Evolutionary conservation across 495 filamentous ascomycete genomes (phyloP).

Genomic region (Aspergillus sclerotiicarbonarius): DNA sequence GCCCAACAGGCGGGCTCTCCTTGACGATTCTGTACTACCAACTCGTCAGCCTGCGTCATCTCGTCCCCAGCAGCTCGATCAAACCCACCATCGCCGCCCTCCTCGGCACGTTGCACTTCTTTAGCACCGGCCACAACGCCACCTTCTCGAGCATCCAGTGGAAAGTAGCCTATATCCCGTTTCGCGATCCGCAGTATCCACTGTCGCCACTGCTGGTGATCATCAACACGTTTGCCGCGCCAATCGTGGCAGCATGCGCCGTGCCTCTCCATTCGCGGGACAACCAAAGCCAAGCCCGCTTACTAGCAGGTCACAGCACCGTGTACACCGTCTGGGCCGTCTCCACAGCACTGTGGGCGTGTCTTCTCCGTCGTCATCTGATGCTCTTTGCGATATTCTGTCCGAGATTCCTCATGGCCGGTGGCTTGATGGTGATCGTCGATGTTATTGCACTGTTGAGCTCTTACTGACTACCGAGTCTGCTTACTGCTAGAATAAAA

Average conservation of each 20-base stretch:
- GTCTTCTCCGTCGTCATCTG: slow-evolving; percentile 77
- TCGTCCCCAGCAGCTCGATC: slow-evolving; percentile 73
- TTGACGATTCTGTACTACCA: slow-evolving; percentile 75
- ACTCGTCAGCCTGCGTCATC: slow-evolving; percentile 77
- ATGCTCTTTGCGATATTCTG: slow-evolving; percentile 94
- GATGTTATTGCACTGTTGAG: slow-evolving; percentile 41
- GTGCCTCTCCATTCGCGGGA: slow-evolving; percentile 61
- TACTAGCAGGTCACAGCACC: slow-evolving; percentile 35
- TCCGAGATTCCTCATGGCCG: slow-evolving; percentile 82
- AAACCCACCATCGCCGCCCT: slow-evolving; percentile 79
- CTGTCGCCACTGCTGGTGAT: slow-evolving; percentile 77
- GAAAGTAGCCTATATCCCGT: slow-evolving; percentile 86
- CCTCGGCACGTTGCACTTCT: slow-evolving; percentile 85
- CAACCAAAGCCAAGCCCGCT: background rate
- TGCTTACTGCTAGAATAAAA: background rate
- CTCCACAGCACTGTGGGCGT: slow-evolving; percentile 78
- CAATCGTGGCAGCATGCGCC: slow-evolving; percentile 74
- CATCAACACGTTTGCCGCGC: slow-evolving; percentile 84
- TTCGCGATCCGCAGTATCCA: slow-evolving; percentile 76
- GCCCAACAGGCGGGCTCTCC: background rate
- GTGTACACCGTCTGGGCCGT: slow-evolving; percentile 8
- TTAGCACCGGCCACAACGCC: slow-evolving; percentile 95
- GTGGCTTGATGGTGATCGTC: slow-evolving; percentile 63
- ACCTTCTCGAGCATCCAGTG: slow-evolving; percentile 84
- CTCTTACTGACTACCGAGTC: background rate